Evolutionary conservation across 148 eudicot species (phyloP).

Genomic region (Fagopyrum homotropicum): DNA sequence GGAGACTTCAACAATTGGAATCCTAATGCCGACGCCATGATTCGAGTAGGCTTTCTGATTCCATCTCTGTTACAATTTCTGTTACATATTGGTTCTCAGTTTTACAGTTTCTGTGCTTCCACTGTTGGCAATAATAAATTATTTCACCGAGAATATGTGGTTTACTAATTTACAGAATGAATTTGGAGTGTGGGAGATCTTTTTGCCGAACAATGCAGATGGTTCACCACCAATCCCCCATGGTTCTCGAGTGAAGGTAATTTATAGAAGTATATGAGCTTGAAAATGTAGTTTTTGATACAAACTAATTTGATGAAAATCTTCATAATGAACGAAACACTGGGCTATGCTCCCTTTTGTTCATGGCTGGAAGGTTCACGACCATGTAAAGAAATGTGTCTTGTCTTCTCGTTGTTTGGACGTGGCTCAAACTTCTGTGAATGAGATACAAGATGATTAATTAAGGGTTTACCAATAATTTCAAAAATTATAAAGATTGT

Average conservation of each 20-base stretch:
- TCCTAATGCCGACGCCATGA: constrained; percentile 87
- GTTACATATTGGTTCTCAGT: background rate
- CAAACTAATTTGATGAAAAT: background rate
- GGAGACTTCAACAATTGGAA: constrained; percentile 99
- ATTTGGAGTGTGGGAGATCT: constrained; percentile 96
- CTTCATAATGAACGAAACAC: background rate
- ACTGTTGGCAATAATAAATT: background rate
- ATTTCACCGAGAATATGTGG: background rate
- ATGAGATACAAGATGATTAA: background rate
- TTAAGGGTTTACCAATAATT: background rate
- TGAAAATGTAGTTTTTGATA: background rate
- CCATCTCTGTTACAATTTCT: background rate
- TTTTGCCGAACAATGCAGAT: constrained; percentile 96
- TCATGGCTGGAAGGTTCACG: background rate
- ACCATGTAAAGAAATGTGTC: background rate
- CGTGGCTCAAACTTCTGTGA: background rate
- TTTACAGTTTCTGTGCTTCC: background rate
- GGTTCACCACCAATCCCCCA: constrained; percentile 92
- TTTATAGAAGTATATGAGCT: background rate
- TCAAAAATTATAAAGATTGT: background rate
- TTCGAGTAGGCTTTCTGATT: constrained; percentile 48
- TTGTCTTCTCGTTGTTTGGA: background rate
- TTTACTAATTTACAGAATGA: constrained; percentile 63
- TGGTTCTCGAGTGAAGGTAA: constrained; percentile 98
- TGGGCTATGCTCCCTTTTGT: background rate